phyloP scores from a whole-genome alignment of 495 filamentous ascomycete genomes.

The Penicillium turbatum region DNA sequence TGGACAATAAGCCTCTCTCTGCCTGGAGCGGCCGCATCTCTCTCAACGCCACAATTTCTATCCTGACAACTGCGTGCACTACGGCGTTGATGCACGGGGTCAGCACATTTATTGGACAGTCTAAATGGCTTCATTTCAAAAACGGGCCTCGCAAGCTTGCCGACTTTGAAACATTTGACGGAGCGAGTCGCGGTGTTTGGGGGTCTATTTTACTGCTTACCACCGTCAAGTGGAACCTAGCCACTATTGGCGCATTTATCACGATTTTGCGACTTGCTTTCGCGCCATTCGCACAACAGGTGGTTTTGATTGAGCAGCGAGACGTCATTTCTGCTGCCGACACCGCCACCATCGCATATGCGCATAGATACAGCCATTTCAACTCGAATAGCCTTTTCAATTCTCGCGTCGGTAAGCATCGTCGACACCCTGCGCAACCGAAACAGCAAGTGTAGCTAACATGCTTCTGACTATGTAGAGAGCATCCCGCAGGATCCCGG shows the following conservation, averaged over 20 bases:
- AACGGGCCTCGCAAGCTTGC: slow-evolving; percentile 24
- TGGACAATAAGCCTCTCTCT: slow-evolving; percentile 19
- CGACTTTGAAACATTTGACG: slow-evolving; percentile 36
- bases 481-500: slow-evolving; percentile 15
- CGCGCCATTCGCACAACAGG: slow-evolving; percentile 30
- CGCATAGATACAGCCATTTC: slow-evolving; percentile 15
- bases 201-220: slow-evolving; percentile 29
- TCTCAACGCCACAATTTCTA: slow-evolving; percentile 19
- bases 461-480: slow-evolving; percentile 5
- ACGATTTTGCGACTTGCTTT: slow-evolving; percentile 28
- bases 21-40: slow-evolving; percentile 12
- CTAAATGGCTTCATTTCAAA: slow-evolving; percentile 38
- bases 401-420: slow-evolving; percentile 10
- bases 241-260: slow-evolving; percentile 29
- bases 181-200: slow-evolving; percentile 39
- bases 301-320: slow-evolving; percentile 19
- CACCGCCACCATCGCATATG: slow-evolving; percentile 14
- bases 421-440: background rate
- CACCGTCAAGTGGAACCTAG: slow-evolving; percentile 17
- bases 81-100: slow-evolving; percentile 20
- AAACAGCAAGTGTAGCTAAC: slow-evolving; percentile 9
- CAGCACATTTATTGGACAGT: slow-evolving; percentile 24
- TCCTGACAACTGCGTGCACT: slow-evolving; percentile 16
- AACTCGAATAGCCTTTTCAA: background rate
- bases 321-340: slow-evolving; percentile 1